Evolutionary conservation across 2,329 filamentous ascomycete species (phyloP).

Genomic region (Nemania sp.): DNA sequence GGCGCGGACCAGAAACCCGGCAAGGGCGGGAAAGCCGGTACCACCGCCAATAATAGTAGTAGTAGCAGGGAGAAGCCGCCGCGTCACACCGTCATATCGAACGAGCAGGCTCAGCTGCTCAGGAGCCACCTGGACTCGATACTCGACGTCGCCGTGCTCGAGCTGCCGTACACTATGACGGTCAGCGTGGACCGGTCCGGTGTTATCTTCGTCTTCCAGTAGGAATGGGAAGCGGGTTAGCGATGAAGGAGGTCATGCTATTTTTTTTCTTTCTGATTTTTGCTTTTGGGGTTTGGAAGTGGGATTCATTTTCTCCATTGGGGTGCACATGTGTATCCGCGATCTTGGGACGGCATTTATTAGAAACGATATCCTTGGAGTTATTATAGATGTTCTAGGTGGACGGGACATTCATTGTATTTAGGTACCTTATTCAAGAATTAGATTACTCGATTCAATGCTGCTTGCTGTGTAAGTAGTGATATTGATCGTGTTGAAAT

Average conservation of each 20-base stretch:
- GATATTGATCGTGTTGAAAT: too few relatives aligned
- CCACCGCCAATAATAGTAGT: too few relatives aligned
- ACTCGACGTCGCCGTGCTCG: conserved; percentile 84
- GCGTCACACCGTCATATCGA: conserved; percentile 81
- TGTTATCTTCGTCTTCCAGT: conserved; percentile 78
- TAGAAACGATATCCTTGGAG: conserved; percentile 20
- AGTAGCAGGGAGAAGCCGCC: conserved; percentile 54
- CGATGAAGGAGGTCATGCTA: too few relatives aligned
- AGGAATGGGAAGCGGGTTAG: conserved; percentile 18
- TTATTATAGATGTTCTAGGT: conserved; percentile 4
- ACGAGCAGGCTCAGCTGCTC: conserved; percentile 84
- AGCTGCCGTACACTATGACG: conserved; percentile 90
- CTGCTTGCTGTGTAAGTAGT: too few relatives aligned
- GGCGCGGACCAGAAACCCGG: conserved; percentile 33
- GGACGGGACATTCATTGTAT: background rate
- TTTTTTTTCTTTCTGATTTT: too few relatives aligned
- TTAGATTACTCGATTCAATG: background rate
- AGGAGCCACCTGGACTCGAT: conserved; percentile 87
- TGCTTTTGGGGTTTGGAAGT: background rate
- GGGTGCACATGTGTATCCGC: background rate
- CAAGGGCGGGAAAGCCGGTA: conserved; percentile 27
- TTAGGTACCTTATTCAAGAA: background rate
- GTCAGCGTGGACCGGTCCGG: conserved; percentile 88
- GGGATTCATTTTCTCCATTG: background rate
- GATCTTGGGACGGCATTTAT: background rate